These are phyloP conservation scores for Metschnikowia vanudenii DNA, from an alignment of 805 yeast species.

Conservation along the genomic window DNA sequence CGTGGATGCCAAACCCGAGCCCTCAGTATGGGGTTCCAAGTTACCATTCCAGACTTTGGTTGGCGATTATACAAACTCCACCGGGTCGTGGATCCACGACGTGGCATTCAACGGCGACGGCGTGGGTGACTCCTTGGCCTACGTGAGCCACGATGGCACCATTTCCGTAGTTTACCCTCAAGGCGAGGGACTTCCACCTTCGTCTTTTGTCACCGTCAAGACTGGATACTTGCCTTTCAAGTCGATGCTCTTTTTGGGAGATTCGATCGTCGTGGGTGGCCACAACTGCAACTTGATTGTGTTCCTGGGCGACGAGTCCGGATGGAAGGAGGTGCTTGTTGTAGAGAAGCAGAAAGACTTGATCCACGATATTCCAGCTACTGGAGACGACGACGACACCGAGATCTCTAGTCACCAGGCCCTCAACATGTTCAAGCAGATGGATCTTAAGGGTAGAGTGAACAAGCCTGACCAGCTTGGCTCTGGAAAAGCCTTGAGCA, in stretches of 20 bases:
- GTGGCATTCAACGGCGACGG: constrained; percentile 82
- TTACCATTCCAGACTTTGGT: constrained; percentile 91
- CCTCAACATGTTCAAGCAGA: constrained; percentile 88
- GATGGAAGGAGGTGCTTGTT: constrained; percentile 61
- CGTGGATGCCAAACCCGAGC: constrained; percentile 76
- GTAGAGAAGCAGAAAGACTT: constrained; percentile 50
- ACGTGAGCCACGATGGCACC: constrained; percentile 84
- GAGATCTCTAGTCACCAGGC: constrained; percentile 72
- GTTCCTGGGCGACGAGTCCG: constrained; percentile 63
- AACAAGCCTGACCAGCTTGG: constrained; percentile 34
- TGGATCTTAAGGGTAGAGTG: constrained; percentile 89
- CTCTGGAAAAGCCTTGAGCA: constrained; percentile 49
- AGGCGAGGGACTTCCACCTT: constrained; percentile 63
- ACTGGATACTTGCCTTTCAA: constrained; percentile 79
- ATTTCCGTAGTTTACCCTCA: constrained; percentile 75
- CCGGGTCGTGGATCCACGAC: constrained; percentile 91
- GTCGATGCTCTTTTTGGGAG: constrained; percentile 66
- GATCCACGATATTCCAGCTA: constrained; percentile 46
- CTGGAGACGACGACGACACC: constrained; percentile 43
- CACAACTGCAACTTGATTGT: constrained; percentile 89
- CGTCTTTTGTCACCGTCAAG: constrained; percentile 53
- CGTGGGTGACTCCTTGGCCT: constrained; percentile 60
- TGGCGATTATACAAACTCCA: constrained; percentile 68
- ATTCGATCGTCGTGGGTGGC: constrained; percentile 80
- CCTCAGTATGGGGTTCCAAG: constrained; percentile 90